A percentile compares a stretch with the other conserved stretches of the same genome.
phyloP scores from a whole-genome alignment of 2,329 filamentous ascomycete species.

The Trematosphaeria pertusa region DNA sequence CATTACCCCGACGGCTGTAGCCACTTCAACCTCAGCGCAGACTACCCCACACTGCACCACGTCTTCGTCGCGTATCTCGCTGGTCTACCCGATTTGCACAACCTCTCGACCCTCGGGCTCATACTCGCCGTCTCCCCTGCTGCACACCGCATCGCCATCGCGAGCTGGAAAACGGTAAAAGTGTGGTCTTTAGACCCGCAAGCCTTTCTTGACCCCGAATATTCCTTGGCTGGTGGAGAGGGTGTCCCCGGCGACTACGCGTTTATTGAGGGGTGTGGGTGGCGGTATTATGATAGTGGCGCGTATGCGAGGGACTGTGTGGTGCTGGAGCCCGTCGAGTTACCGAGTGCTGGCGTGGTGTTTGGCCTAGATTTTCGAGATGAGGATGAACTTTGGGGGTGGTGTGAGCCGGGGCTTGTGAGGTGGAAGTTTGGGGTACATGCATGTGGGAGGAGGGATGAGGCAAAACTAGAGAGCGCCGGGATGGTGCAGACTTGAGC shows the following conservation, averaged over 20 bases:
- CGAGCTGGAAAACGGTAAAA: conserved; percentile 28
- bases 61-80: conserved; percentile 26
- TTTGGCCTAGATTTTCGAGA: conserved; percentile 21
- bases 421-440: conserved; percentile 22
- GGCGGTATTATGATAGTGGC: conserved; percentile 14
- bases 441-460: not conserved
- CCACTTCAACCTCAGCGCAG: conserved; percentile 7
- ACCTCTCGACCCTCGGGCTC: conserved; percentile 27
- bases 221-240: not conserved
- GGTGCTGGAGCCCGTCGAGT: conserved; percentile 21
- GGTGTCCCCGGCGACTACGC: conserved; percentile 11
- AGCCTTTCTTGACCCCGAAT: conserved; percentile 26
- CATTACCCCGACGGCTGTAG: conserved; percentile 18
- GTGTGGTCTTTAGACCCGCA: conserved; percentile 25
- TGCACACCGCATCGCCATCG: conserved; percentile 28
- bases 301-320: conserved; percentile 14
- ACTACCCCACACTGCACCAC: conserved; percentile 15
- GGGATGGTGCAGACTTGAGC: too few species aligned
- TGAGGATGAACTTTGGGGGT: conserved; percentile 32
- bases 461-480: not conserved
- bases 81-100: conserved; percentile 13
- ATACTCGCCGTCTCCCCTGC: conserved; percentile 24
- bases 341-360: conserved; percentile 22
- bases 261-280: conserved; percentile 15
- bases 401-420: conserved; percentile 23